Percentiles rank a stretch among this genome's conserved stretches.
Evolutionary conservation across 768 basidiomycete species (phyloP).

Genomic region (Mycena kentingensis): DNA sequence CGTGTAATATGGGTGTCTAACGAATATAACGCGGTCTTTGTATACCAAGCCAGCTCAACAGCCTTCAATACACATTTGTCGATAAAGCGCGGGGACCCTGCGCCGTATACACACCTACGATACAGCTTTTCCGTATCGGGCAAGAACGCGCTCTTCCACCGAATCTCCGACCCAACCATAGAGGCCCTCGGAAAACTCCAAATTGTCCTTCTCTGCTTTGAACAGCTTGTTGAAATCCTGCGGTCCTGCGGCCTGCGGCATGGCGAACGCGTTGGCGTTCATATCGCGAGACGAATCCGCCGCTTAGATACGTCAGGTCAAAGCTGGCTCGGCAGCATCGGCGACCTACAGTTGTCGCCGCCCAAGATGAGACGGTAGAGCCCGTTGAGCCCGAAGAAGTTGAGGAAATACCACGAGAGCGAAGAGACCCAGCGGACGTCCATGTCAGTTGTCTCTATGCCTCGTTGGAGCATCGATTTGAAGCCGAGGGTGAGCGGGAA

Average conservation of each 20-base stretch:
- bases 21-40: no score
- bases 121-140: conserved; percentile 68
- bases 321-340: conserved; percentile 5
- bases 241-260: conserved; percentile 50
- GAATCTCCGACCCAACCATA: conserved; percentile 84
- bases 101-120: conserved; percentile 7
- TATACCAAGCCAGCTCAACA: no score
- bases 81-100: no score
- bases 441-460: conserved; percentile 93
- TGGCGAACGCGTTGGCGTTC: conserved; percentile 68
- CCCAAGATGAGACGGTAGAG: conserved; percentile 93
- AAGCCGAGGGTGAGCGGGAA: conserved; percentile 97
- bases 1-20: conserved; percentile 22
- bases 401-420: conserved; percentile 98
- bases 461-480: conserved; percentile 96
- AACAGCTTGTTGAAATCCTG: conserved; percentile 91
- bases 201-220: conserved; percentile 88
- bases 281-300: conserved; percentile 80
- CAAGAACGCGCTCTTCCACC: conserved; percentile 76
- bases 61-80: no score
- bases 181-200: conserved; percentile 86
- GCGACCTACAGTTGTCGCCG: conserved; percentile 75
- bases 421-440: conserved; percentile 99
- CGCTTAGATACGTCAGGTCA: conserved; percentile 44
- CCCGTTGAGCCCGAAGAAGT: conserved; percentile 97